phyloP scores from a whole-genome alignment of 805 yeast species.

The Starmerella vitae region DNA sequence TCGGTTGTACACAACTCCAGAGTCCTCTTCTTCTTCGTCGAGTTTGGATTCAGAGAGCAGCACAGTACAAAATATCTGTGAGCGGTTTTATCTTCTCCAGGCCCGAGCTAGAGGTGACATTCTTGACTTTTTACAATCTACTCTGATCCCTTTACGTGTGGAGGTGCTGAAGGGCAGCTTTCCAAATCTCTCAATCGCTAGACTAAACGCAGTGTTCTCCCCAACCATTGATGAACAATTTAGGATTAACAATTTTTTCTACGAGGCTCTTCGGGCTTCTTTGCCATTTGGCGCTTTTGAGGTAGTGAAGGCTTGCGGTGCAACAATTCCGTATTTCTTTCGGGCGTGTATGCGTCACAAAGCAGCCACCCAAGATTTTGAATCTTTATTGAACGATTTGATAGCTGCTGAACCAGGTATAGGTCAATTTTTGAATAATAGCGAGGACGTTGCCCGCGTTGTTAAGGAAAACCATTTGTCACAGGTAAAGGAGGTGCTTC shows the following conservation, averaged over 20 bases:
- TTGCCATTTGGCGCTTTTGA: slow-evolving; percentile 59
- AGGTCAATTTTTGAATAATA: slow-evolving; percentile 23
- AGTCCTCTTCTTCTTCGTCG: slow-evolving; percentile 1
- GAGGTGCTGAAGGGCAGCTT: slow-evolving; percentile 44
- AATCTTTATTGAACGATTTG: slow-evolving; percentile 34
- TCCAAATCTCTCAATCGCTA: slow-evolving; percentile 43
- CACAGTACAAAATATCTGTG: slow-evolving; percentile 39
- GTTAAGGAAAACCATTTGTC: slow-evolving; percentile 68
- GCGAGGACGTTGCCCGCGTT: slow-evolving; percentile 44
- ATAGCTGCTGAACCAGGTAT: slow-evolving; percentile 26
- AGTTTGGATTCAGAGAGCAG: slow-evolving; percentile 25
- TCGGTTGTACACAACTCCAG: slow-evolving; percentile 52
- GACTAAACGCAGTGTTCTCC: slow-evolving; percentile 70
- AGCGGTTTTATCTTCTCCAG: slow-evolving; percentile 59
- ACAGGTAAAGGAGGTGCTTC: slow-evolving; percentile 53
- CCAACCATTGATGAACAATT: slow-evolving; percentile 93
- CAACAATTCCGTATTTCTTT: slow-evolving; percentile 77
- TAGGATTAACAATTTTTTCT: slow-evolving; percentile 70
- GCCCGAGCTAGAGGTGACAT: slow-evolving; percentile 58
- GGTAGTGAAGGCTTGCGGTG: slow-evolving; percentile 64
- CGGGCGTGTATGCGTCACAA: slow-evolving; percentile 89
- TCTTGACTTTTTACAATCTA: slow-evolving; percentile 63
- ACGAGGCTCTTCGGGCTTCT: slow-evolving; percentile 61
- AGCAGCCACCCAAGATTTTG: slow-evolving; percentile 68
- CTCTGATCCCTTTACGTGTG: slow-evolving; percentile 65